Evolutionary conservation across 305 asterid species (phyloP), one percentile per base, ranked within the genome.

Genomic region (Fraxinus xanthoxyloides): DNA sequence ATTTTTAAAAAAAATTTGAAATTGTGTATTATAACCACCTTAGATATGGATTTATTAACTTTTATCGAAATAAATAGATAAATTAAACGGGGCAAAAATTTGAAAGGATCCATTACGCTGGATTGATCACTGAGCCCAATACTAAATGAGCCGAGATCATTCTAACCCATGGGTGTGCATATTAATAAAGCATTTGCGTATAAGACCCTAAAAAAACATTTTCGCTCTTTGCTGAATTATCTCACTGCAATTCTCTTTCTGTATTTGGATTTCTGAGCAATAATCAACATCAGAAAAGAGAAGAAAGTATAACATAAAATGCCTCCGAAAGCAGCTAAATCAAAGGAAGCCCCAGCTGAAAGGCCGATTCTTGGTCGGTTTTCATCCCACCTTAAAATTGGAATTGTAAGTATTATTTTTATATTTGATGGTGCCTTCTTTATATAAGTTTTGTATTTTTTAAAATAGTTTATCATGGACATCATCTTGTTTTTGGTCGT

Each of bases 301-400:
- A 8, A 59, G n/a, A 19, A 75, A 43, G 7, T 51, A 46, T 67
- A 30, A 67, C 9, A 59, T 82, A 79, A 46, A 74, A 94, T 94
- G 98, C 97, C 98, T 82, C 98, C 97, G 1, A 94, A 93, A 90
- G 93, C 93, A 78, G 88, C 92, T 46, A 94, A 94, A 89, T 86
- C 92, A n/a, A 94, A 94, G 92, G 98, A 94, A 80, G 95, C 84
- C 35, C 94, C 95, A 3, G 89, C 85, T 1, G 98, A 94, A 83
- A 90, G 95, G 90, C 93, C 97, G 12, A 94, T 93, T 70, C 92
- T 94, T 36, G 97, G 98, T 76, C 94, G 98, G 24, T 94, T 94
- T 88, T 94, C 98, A 69, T 93, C 98, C 61, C 97, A 94, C 81
- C 93, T 94, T 77, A 94, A 94, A 85, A 92, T 94, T 69, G 98